Base-by-base conservation (phyloP, 2,329 filamentous ascomycete species). In the Xylariaceae sp. region DNA sequence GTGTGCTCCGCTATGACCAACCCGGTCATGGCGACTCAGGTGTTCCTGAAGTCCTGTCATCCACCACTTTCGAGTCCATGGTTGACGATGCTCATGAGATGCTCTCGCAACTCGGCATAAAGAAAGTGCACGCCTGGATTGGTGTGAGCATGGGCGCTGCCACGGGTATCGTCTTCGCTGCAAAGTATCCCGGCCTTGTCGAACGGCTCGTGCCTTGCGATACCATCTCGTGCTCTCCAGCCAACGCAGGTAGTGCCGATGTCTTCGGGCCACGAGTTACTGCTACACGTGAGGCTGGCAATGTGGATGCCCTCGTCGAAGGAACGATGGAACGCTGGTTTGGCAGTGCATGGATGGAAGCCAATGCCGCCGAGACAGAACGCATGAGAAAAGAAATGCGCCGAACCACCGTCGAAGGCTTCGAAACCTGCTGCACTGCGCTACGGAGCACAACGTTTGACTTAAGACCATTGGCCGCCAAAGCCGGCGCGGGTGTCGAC, bases 131-230 rank as follows among this genome's bases (percentile, higher is more conserved):
- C 43, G 63, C 65, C 3, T 74, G 69, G 70, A 57, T 74, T 6
- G 70, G 70, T 2, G 68, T 73, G 1, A 73, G 69, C 10, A 71
- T 74, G 67, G 71, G 71, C 19, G 71, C 66, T 6, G 62, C 67
- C 0, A 66, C 61, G 1, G 67, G 67, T 17, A 54, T 72, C 39
- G 63, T 63, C 45, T 73, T 72, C 49, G 60, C 61, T 1, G 59
- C 61, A 4, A 62, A 58, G 43, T 67, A 70, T 46, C 69, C 69
- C 4, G 62, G 62, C 25, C 38, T 70, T 3, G 58, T 72, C 8
- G 42, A 60, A 40, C 66, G 64, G 36, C 60, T 73, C 6, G 57
- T 67, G 21, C 56, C 69, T 22, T 71, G 66, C 55, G 67, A 70
- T 48, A 70, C 68, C 40, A 67, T 71, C 40, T 54, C 64, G 2